Percentiles rank a stretch among this genome's conserved stretches.
Evolutionary conservation across 225 moss, liverwort and hornwort species (phyloP).

Genomic region (Thuidium tamariscinum): DNA sequence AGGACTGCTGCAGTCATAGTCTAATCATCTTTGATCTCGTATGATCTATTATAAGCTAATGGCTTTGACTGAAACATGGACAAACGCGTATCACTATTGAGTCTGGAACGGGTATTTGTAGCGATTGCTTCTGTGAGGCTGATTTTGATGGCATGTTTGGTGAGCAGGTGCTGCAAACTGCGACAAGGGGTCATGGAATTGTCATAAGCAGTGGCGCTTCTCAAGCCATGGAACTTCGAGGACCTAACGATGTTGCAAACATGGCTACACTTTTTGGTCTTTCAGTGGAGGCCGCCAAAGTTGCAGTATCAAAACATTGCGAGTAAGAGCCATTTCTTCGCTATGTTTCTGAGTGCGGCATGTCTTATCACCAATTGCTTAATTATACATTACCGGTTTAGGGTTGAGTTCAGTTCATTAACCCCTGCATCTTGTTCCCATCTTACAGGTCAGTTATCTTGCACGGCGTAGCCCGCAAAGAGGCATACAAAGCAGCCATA

Average conservation of each 20-base stretch:
- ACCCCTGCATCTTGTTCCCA: neutral
- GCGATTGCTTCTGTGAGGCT: neutral
- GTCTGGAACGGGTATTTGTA: neutral
- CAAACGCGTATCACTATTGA: neutral
- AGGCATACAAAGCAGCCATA: constrained; percentile 52
- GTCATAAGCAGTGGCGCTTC: constrained; percentile 84
- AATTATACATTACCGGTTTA: neutral
- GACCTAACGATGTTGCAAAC: constrained; percentile 88
- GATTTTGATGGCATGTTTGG: constrained; percentile 5
- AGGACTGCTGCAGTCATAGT: neutral
- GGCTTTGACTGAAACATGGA: neutral
- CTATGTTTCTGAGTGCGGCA: neutral
- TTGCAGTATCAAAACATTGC: constrained; percentile 70
- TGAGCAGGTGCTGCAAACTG: constrained; percentile 65
- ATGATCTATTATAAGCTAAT: neutral
- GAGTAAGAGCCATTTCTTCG: constrained; percentile 34
- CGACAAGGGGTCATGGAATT: constrained; percentile 57
- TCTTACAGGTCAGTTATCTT: constrained; percentile 62
- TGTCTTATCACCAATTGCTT: neutral
- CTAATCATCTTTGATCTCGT: neutral
- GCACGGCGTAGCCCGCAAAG: constrained; percentile 73
- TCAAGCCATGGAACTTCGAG: constrained; percentile 65
- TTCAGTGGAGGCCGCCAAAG: constrained; percentile 61
- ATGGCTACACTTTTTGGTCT: constrained; percentile 93
- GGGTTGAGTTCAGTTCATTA: neutral